Conservation (phyloP, 2,329 filamentous ascomycete species). For the Aspergillus fructus region DNA sequence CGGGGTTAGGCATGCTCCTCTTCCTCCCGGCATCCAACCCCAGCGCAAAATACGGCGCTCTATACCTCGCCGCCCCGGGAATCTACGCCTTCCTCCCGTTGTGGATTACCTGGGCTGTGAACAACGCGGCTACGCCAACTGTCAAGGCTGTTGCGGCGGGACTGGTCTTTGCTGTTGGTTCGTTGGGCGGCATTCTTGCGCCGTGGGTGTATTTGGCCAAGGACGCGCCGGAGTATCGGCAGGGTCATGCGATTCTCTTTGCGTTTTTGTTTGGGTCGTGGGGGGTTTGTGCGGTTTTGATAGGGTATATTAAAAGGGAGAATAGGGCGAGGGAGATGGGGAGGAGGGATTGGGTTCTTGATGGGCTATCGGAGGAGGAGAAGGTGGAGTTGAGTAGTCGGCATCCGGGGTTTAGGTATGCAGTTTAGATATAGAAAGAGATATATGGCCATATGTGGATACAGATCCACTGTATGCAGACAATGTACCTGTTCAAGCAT, state of each 20-base stretch:
- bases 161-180: neutral
- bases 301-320: slow-evolving; percentile 3
- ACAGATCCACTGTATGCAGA: too few species aligned
- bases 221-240: slow-evolving; percentile 7
- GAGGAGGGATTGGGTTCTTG: neutral
- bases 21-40: neutral
- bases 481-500: too few species aligned
- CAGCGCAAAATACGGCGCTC: slow-evolving; percentile 5
- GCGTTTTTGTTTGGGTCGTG: slow-evolving; percentile 2
- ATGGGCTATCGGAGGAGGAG: neutral
- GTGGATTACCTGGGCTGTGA: slow-evolving; percentile 6
- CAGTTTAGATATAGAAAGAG: neutral
- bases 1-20: slow-evolving; percentile 2
- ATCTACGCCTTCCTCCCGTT: slow-evolving; percentile 3
- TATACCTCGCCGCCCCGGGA: slow-evolving; percentile 4
- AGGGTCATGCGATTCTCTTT: slow-evolving; percentile 9
- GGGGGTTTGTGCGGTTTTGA: neutral
- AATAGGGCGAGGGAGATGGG: neutral
- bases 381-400: slow-evolving; percentile 3
- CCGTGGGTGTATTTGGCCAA: slow-evolving; percentile 7
- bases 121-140: slow-evolving; percentile 3
- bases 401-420: slow-evolving; percentile 8
- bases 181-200: slow-evolving; percentile 6
- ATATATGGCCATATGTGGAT: neutral
- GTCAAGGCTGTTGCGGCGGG: neutral